Base-by-base conservation (phyloP, 306 rosid species). In the Crataegus laevigata region DNA sequence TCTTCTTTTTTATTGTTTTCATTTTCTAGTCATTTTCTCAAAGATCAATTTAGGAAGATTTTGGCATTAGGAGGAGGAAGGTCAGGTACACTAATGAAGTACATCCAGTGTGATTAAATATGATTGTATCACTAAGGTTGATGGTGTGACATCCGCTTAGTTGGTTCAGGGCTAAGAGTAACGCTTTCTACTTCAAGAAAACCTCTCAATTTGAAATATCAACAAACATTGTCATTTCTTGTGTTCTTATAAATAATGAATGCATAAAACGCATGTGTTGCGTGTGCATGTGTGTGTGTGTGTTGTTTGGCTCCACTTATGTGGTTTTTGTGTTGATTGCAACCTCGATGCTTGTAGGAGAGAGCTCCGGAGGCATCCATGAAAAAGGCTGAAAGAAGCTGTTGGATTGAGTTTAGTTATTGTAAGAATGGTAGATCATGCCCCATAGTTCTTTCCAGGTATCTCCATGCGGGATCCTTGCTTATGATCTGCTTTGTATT, bases 401-500 rank as follows among this genome's bases (percentile, higher is more conserved):
- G 75, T 77, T 82, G 85, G 85, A 82, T 88, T 75, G 77, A 80
- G 86, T 84, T 81, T 47, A 77, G 90, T 77, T 73, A 75, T 79
- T 86, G 84, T 80, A 83, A 82, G 85, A 84, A 77, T 77, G 80
- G 87, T 88, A 83, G 93, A 86, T 86, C 90, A 74, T 77, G 75
- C 69, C 38, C 54, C 62, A 47, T 69, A 70, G 75, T 77, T 81
- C 82, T 76, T 84, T 73, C 68, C 77, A 47, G 88, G 91, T 72
- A 76, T 86, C 90, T 81, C 88, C 74, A 40, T 42, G 77, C 26
- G 88, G 84, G 92, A 76, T 78, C 81, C 82, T 82, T 75, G 87
- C 76, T 78, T 76, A 70, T 85, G 88, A 85, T 88, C 90, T 86
- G 84, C 92, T 85, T 77, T 91, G 93, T 91, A 88, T 73, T 63